Percentiles rank a stretch among this genome's conserved stretches.
These are phyloP conservation scores for Penicillium mononematosum DNA, from an alignment of 495 filamentous ascomycete species.

Conservation along the genomic window DNA sequence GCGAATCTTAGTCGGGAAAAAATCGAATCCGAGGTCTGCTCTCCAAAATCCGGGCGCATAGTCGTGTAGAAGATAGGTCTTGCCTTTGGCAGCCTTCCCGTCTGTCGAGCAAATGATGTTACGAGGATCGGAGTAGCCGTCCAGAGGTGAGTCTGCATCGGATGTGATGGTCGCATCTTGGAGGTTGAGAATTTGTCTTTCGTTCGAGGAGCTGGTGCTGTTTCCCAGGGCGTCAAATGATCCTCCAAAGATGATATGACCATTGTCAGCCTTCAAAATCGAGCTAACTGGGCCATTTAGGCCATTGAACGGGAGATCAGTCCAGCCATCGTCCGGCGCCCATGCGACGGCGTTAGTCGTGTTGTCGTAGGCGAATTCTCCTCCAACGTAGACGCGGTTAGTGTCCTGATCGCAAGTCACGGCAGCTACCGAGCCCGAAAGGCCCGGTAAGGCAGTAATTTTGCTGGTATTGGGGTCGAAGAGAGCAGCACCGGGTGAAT, in stretches of 20 bases:
- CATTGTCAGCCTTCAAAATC: constrained; percentile 74
- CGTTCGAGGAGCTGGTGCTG: constrained; percentile 49
- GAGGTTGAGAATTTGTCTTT: constrained; percentile 80
- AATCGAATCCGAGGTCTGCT: constrained; percentile 77
- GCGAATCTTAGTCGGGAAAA: constrained; percentile 79
- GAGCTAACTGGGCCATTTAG: constrained; percentile 92
- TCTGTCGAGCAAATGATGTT: constrained; percentile 82
- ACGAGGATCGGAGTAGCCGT: constrained; percentile 72
- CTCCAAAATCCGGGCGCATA: constrained; percentile 79
- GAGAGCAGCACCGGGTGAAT: constrained; percentile 76
- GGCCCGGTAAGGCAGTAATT: constrained; percentile 70
- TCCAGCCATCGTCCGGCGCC: constrained; percentile 68
- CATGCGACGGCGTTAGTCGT: constrained; percentile 89
- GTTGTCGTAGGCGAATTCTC: constrained; percentile 73
- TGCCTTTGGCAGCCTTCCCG: constrained; percentile 61
- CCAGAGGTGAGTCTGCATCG: constrained; percentile 54
- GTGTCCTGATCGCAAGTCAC: constrained; percentile 81
- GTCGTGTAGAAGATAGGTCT: constrained; percentile 84
- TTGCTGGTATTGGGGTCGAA: constrained; percentile 67
- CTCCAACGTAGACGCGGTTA: constrained; percentile 86
- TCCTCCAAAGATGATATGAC: constrained; percentile 88
- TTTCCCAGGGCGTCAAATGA: constrained; percentile 91
- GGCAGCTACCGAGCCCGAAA: constrained; percentile 76
- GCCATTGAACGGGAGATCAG: constrained; percentile 82
- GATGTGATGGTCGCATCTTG: constrained; percentile 70